These are phyloP conservation scores for Cadophora malorum DNA, from an alignment of 2,329 filamentous ascomycete genomes.

Conservation along the genomic window DNA sequence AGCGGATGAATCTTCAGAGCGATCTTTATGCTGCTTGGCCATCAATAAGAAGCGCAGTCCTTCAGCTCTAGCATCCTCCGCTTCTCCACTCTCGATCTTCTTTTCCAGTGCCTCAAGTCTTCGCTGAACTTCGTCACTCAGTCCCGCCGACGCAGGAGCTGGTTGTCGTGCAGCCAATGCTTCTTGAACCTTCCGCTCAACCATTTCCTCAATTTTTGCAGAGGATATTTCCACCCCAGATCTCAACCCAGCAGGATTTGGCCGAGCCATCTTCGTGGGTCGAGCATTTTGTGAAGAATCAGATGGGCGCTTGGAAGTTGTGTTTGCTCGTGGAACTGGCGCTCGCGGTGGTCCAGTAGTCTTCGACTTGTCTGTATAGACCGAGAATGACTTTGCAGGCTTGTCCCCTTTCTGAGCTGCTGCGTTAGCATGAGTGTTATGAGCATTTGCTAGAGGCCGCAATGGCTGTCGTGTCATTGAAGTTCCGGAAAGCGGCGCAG, in stretches of 20 bases:
- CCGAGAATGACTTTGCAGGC: constrained; percentile 82
- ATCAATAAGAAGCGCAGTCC: constrained; percentile 87
- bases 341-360: constrained; percentile 47
- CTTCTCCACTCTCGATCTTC: constrained; percentile 71
- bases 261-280: constrained; percentile 56
- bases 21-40: constrained; percentile 87
- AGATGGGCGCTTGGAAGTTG: constrained; percentile 46
- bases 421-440: constrained; percentile 72
- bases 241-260: constrained; percentile 39
- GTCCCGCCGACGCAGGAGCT: constrained; percentile 53
- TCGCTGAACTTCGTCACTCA: constrained; percentile 79
- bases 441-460: constrained; percentile 75
- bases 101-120: constrained; percentile 85
- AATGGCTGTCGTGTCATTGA: constrained; percentile 74
- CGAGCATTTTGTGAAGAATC: constrained; percentile 46
- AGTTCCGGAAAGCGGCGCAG: constrained; percentile 49
- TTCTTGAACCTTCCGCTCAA: constrained; percentile 90
- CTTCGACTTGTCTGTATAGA: constrained; percentile 79
- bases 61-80: constrained; percentile 78
- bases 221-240: constrained; percentile 60
- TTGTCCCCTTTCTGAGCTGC: constrained; percentile 67
- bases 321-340: constrained; percentile 36
- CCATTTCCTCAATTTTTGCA: constrained; percentile 85
- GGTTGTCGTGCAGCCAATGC: constrained; percentile 79
- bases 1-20: constrained; percentile 78